Evolutionary conservation across 1,139 yeast genomes (phyloP).

Genomic region (Debaryomyces sp.): DNA sequence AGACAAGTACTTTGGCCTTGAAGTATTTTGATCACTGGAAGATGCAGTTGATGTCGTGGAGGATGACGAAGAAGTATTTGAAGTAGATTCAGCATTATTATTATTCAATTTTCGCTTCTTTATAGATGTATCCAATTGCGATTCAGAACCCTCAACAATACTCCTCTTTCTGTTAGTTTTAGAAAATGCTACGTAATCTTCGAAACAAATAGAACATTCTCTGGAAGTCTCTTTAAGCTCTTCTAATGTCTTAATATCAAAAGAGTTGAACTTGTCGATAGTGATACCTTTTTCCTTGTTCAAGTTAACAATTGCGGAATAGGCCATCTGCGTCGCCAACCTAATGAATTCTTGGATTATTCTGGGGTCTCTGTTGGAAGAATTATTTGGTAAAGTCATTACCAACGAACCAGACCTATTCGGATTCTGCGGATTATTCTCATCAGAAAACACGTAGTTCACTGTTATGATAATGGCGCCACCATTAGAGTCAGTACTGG

Average conservation of each 20-base stretch:
- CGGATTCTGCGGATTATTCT: conserved; percentile 41
- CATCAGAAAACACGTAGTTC: conserved; percentile 48
- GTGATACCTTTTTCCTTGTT: conserved; percentile 53
- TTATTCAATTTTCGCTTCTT: conserved; percentile 13
- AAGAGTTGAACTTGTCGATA: conserved; percentile 51
- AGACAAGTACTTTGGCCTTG: conserved; percentile 20
- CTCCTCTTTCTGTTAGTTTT: conserved; percentile 13
- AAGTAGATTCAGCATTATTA: not conserved
- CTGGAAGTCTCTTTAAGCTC: conserved; percentile 31
- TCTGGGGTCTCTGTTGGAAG: conserved; percentile 55
- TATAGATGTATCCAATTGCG: conserved; percentile 20
- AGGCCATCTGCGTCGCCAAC: conserved; percentile 70
- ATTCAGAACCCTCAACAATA: conserved; percentile 15
- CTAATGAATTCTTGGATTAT: conserved; percentile 60
- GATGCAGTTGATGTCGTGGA: not conserved
- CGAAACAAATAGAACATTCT: conserved; percentile 70
- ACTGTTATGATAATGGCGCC: conserved; percentile 47
- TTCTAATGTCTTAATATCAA: conserved; percentile 36
- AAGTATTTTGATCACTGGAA: not conserved
- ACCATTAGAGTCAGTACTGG: conserved; percentile 7
- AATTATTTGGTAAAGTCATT: conserved; percentile 65
- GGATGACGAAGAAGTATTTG: not conserved
- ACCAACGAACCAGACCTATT: conserved; percentile 57
- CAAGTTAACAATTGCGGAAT: conserved; percentile 56
- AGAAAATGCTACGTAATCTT: conserved; percentile 31